Evolutionary conservation across 1,284 basidiomycete genomes (phyloP).

Genomic region (Cutaneotrichosporon cutaneum): DNA sequence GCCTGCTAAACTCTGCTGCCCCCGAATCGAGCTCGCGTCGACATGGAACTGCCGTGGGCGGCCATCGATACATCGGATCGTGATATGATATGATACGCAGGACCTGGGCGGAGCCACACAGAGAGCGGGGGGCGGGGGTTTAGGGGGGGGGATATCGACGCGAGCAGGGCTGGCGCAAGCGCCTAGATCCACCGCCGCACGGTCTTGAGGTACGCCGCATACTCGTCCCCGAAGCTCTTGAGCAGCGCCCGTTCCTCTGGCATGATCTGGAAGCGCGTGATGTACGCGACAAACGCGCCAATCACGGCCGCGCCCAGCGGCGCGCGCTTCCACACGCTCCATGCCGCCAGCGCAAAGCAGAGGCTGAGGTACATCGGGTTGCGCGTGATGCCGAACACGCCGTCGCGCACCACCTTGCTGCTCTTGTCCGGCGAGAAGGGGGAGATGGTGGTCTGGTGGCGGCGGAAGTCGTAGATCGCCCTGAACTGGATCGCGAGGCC

Average conservation of each 20-base stretch:
- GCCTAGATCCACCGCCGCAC: constrained; percentile 7
- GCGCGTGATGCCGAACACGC: constrained; percentile 12
- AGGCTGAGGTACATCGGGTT: constrained; percentile 16
- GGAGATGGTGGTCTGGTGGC: constrained; percentile 7
- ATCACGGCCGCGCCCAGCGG: constrained; percentile 9
- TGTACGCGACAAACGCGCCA: constrained; percentile 9
- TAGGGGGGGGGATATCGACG: no score
- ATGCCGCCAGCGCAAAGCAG: constrained; percentile 6
- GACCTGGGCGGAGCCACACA: no score
- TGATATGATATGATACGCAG: no score
- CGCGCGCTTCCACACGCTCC: constrained; percentile 8
- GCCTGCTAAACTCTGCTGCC: no score
- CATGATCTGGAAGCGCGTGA: constrained; percentile 16
- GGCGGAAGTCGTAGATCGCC: neutral
- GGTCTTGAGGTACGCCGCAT: neutral
- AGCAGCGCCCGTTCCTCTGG: constrained; percentile 16
- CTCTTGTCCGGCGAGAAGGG: constrained; percentile 1
- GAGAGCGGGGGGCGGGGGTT: no score
- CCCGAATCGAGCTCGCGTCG: no score
- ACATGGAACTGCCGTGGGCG: no score
- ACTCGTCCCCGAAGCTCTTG: constrained; percentile 3
- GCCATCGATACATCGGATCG: no score
- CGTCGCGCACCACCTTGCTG: neutral
- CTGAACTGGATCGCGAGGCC: constrained; percentile 4
- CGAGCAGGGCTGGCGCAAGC: no score